Conservation (phyloP, 176 grass and related monocot species). For the Aegilops speltoides region DNA sequence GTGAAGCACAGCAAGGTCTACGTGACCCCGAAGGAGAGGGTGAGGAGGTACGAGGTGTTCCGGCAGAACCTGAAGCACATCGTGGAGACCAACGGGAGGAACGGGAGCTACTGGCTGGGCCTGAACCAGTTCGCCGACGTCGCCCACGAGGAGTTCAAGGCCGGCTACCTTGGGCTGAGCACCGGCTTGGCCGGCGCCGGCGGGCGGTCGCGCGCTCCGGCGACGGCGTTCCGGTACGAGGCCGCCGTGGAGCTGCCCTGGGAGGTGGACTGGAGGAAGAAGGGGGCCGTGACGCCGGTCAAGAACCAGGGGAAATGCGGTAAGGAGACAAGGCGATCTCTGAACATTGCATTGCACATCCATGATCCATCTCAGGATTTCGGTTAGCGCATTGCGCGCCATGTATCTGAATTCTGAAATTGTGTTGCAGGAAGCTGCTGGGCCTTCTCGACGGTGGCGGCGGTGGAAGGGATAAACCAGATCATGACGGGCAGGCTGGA, state of each 20-base stretch:
- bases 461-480: conserved; percentile 85
- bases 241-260: conserved; percentile 40
- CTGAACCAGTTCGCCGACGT: conserved; percentile 79
- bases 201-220: background rate
- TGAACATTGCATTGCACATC: conserved; percentile 1
- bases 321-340: conserved; percentile 32
- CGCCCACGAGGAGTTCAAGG: conserved; percentile 70
- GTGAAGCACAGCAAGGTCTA: conserved; percentile 57
- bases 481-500: conserved; percentile 69
- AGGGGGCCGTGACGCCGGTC: conserved; percentile 69
- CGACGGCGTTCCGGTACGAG: conserved; percentile 39
- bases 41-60: conserved; percentile 56
- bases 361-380: background rate
- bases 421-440: conserved; percentile 72
- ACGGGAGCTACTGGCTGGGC: conserved; percentile 69
- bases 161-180: conserved; percentile 51
- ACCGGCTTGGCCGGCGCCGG: conserved; percentile 7
- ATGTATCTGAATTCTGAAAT: background rate
- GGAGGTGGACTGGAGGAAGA: conserved; percentile 80
- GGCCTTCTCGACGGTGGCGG: conserved; percentile 84
- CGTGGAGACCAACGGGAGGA: conserved; percentile 57
- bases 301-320: conserved; percentile 89
- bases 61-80: conserved; percentile 75
- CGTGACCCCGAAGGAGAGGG: conserved; percentile 53
- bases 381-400: background rate